phyloP scores from a whole-genome alignment of 2,329 filamentous ascomycete species.

The Colletotrichum cereale region DNA sequence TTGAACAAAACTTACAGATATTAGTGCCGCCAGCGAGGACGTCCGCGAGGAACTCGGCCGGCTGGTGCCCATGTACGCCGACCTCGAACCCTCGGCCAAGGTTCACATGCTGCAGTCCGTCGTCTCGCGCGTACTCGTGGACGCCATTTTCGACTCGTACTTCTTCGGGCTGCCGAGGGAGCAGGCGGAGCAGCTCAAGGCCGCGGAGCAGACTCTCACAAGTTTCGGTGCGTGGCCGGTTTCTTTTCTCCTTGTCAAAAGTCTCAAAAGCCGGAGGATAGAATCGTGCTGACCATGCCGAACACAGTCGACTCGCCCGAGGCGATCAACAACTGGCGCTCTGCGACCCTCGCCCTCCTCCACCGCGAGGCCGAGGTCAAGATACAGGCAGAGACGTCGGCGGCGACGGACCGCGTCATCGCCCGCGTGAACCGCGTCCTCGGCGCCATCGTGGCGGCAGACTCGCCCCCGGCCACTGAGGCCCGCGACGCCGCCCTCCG shows the following conservation, averaged over 20 bases:
- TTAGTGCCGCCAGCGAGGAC: slow-evolving; percentile 56
- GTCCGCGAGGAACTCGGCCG: slow-evolving; percentile 57
- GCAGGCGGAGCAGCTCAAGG: slow-evolving; percentile 63
- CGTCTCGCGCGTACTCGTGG: slow-evolving; percentile 70
- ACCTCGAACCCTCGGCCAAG: slow-evolving; percentile 66
- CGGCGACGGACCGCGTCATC: slow-evolving; percentile 58
- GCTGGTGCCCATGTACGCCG: slow-evolving; percentile 70
- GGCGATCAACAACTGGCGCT: slow-evolving; percentile 75
- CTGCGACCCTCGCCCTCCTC: slow-evolving; percentile 71
- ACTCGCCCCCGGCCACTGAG: slow-evolving; percentile 49
- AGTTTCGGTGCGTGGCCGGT: slow-evolving; percentile 42
- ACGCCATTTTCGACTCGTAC: slow-evolving; percentile 72
- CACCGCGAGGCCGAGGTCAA: slow-evolving; percentile 63
- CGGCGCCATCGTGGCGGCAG: slow-evolving; percentile 61
- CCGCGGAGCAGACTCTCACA: slow-evolving; percentile 61
- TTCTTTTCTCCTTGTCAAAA: slow-evolving; percentile 11
- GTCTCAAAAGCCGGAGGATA: not conserved
- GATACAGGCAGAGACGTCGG: slow-evolving; percentile 60
- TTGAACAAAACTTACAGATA: slow-evolving; percentile 52
- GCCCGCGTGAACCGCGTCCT: slow-evolving; percentile 63
- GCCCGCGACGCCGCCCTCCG: slow-evolving; percentile 66
- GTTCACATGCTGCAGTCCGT: slow-evolving; percentile 73
- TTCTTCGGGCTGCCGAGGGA: slow-evolving; percentile 72
- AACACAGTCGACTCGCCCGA: slow-evolving; percentile 58
- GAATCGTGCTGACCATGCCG: not conserved